Base-by-base conservation (phyloP, 1,284 basidiomycete genomes). In the Grifola frondosa region DNA sequence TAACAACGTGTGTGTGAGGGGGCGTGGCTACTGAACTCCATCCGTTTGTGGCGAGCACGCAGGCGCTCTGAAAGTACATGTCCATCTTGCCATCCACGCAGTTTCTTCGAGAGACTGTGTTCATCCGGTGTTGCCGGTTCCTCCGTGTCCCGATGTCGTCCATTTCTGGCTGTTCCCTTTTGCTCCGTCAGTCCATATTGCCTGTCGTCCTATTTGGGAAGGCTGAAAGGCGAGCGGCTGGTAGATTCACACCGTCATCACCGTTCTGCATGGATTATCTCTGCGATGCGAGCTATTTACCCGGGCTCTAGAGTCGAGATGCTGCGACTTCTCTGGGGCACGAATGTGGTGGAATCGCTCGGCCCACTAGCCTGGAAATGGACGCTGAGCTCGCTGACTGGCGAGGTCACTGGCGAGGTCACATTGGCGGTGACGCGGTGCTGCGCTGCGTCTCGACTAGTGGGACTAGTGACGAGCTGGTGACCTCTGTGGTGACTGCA, bases 181-280 rank as follows among this genome's bases (percentile, higher is more conserved):
- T 35, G 22, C 32, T 26, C 35, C 17, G 29, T 29, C 44, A 19
- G 19, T 40, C 47, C 51, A 50, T 38, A 40, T 19, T 48, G 50
- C n/a, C 39, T 35, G 17, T 35, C 28, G 34, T 35, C 54, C 56
- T 12, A 37, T 48, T 54, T 29, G 45, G 56, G 56, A 49, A 58
- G 49, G 45, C 36, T 56, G 46, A 58, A 58, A 58, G 56, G 54
- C 34, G n/a, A n/a, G n/a, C n/a, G n/a, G n/a, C n/a, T n/a, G n/a
- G n/a, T n/a, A n/a, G n/a, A n/a, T n/a, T n/a, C n/a, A n/a, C n/a
- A n/a, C n/a, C n/a, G n/a, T n/a, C n/a, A n/a, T n/a, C 30, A 17
- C 8, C n/a, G 30, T 7, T 37, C 15, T n/a, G 35, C 24, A 25
- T 26, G 24, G 24, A 37, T 37, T 37, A 26, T 26, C 35, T 37